phyloP scores from a whole-genome alignment of 192 early-diverging fungal genomes.

The Gamsiella multidivaricata region DNA sequence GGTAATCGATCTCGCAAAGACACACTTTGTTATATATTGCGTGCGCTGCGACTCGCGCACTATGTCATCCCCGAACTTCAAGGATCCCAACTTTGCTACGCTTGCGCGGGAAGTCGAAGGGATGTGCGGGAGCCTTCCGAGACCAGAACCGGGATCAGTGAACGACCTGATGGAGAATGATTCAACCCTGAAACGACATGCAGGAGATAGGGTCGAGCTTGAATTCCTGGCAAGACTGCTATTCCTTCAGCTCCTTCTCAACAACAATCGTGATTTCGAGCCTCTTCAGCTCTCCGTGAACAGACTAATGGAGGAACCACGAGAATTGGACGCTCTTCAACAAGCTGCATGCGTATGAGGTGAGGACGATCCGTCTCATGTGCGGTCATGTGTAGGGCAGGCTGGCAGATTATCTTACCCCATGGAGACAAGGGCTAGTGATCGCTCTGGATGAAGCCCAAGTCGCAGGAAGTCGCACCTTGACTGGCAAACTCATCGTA shows the following conservation, averaged over 20 bases:
- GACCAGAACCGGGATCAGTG: constrained; percentile 14
- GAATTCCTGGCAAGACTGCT: constrained; percentile 41
- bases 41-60: not conserved
- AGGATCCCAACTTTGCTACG: constrained; percentile 24
- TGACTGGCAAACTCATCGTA: constrained; percentile 8
- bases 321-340: constrained; percentile 9
- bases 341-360: constrained; percentile 10
- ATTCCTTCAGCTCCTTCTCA: constrained; percentile 38
- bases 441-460: constrained; percentile 49
- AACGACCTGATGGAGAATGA: constrained; percentile 8
- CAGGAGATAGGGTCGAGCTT: constrained; percentile 30
- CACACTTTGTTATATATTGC: constrained; percentile 32
- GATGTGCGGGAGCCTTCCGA: constrained; percentile 6
- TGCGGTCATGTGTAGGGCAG: not conserved
- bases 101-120: constrained; percentile 24
- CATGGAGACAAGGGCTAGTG: not conserved
- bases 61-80: not conserved
- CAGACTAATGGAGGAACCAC: constrained; percentile 20
- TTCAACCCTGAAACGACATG: not conserved
- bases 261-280: constrained; percentile 13
- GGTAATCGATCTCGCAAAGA: constrained; percentile 29
- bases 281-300: constrained; percentile 37
- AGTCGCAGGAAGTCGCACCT: not conserved
- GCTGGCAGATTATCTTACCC: constrained; percentile 7
- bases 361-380: constrained; percentile 15